These are phyloP conservation scores for Colletotrichum sp. DNA, from an alignment of 2,329 filamentous ascomycete genomes.

Conservation along the genomic window DNA sequence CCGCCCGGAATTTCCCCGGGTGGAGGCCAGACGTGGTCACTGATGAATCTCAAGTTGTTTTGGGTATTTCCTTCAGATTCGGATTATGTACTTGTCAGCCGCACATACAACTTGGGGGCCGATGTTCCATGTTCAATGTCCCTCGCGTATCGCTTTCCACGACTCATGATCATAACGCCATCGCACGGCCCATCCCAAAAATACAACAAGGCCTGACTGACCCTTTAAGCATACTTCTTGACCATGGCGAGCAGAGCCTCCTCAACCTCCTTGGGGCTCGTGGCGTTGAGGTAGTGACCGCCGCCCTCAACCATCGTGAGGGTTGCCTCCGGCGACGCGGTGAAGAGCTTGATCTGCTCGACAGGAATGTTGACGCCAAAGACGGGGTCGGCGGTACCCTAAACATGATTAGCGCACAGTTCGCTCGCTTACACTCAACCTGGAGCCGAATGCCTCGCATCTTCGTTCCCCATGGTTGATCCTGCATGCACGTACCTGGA, in stretches of 20 bases:
- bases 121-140: background rate
- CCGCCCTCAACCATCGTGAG: conserved; percentile 49
- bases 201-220: background rate
- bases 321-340: conserved; percentile 46
- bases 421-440: background rate
- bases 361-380: conserved; percentile 43
- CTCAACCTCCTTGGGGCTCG: conserved; percentile 50
- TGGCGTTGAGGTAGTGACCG: conserved; percentile 55
- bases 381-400: conserved; percentile 52
- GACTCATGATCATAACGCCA: conserved; percentile 7
- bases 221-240: conserved; percentile 30
- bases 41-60: background rate
- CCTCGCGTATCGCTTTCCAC: background rate
- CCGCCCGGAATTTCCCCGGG: background rate
- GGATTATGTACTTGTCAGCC: background rate
- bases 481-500: conserved; percentile 44
- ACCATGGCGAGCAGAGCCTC: conserved; percentile 50
- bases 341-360: conserved; percentile 58
- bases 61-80: background rate
- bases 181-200: background rate
- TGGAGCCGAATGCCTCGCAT: background rate
- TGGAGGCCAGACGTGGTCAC: background rate
- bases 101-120: background rate
- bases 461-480: background rate
- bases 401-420: background rate